A percentile compares a stretch with the other conserved stretches of the same genome.
Conservation (phyloP, 768 basidiomycete species). For the Boletus pseudo-olivaceus region DNA sequence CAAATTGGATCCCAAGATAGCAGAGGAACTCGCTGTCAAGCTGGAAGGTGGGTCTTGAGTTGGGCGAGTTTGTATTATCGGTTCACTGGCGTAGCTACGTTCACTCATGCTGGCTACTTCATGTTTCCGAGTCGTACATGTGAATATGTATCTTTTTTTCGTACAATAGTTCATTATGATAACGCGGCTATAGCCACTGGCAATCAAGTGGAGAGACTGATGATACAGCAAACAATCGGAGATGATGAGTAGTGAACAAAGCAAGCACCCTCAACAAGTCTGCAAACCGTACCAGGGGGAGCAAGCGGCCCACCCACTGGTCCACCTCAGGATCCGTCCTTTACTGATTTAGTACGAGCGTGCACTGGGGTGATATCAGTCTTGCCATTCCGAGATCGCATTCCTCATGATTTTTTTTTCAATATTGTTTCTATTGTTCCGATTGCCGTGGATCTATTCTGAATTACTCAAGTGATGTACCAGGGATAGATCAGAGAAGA, state of each 20-base stretch:
- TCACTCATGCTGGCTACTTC: neutral
- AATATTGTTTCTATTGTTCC: neutral
- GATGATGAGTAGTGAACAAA: neutral
- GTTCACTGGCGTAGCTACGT: neutral
- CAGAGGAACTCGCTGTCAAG: constrained; percentile 20
- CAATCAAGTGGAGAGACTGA: neutral
- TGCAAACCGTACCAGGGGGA: neutral
- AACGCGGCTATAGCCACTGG: neutral
- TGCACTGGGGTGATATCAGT: too few relatives aligned
- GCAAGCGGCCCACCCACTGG: neutral
- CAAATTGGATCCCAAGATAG: constrained; percentile 17
- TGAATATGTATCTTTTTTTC: constrained; percentile 1
- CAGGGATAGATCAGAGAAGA: neutral
- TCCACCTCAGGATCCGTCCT: too few relatives aligned
- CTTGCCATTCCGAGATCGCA: too few relatives aligned
- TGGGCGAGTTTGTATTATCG: neutral
- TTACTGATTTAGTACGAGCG: too few relatives aligned
- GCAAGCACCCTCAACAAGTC: neutral
- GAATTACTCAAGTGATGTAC: neutral
- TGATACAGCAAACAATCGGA: neutral
- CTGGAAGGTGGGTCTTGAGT: constrained; percentile 6
- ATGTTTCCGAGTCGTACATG: constrained; percentile 5
- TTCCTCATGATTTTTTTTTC: too few relatives aligned
- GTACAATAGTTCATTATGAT: neutral
- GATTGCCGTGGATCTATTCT: neutral